phyloP scores from a whole-genome alignment of 345 rosid species.

The Brassica cretica region DNA sequence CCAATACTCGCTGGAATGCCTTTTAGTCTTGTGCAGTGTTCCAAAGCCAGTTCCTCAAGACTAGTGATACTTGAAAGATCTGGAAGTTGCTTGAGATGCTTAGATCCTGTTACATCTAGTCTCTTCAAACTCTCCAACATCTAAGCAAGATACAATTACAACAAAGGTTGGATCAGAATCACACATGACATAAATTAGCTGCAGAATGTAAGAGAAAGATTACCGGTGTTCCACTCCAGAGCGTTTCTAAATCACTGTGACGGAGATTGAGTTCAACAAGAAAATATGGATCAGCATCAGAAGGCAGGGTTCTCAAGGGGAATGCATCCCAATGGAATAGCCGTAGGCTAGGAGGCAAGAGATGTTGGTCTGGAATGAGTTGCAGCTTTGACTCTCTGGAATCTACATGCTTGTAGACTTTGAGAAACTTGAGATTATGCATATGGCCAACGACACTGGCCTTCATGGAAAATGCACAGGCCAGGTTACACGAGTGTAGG shows the following conservation, averaged over 20 bases:
- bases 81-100: background rate
- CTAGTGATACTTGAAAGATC: background rate
- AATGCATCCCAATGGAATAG: conserved; percentile 31
- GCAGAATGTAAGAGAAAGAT: background rate
- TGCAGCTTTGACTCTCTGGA: background rate
- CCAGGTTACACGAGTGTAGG: conserved; percentile 13
- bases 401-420: conserved; percentile 22
- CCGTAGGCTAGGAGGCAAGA: background rate
- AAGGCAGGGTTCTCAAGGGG: conserved; percentile 1
- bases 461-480: background rate
- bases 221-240: background rate
- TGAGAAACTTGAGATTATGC: conserved; percentile 7
- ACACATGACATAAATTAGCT: no score
- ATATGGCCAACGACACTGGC: background rate
- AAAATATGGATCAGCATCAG: background rate
- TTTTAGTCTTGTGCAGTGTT: background rate
- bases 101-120: conserved; percentile 27
- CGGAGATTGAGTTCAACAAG: conserved; percentile 23
- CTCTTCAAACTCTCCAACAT: background rate
- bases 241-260: conserved; percentile 10
- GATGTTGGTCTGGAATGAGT: background rate
- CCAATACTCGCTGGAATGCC: background rate
- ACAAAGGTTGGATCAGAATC: no score
- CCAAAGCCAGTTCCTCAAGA: conserved; percentile 17
- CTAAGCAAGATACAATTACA: background rate